A percentile compares a stretch with the other conserved stretches of the same genome.
Conservation (phyloP, 2,329 filamentous ascomycete species). For the Leptographium radiaticola region DNA sequence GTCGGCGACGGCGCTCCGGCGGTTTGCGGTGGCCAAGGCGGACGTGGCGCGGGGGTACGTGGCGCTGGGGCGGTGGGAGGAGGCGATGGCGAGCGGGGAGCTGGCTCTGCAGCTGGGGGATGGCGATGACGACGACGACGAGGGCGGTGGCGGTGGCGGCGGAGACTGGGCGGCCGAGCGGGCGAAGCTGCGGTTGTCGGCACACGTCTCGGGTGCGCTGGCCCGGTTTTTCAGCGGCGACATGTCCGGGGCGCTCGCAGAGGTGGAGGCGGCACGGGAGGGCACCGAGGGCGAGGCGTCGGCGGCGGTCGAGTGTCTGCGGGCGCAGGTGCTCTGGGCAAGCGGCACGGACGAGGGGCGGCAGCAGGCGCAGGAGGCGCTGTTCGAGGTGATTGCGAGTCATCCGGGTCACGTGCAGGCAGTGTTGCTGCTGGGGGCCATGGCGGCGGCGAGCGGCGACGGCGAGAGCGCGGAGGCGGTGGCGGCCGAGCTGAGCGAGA, state of each 20-base stretch:
- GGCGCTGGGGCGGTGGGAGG: constrained; percentile 48
- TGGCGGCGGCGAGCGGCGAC: constrained; percentile 72
- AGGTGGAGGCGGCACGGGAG: constrained; percentile 67
- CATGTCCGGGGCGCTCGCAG: constrained; percentile 57
- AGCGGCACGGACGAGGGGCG: constrained; percentile 64
- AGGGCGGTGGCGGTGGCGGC: constrained; percentile 40
- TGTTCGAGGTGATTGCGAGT: constrained; percentile 68
- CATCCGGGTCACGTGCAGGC: constrained; percentile 66
- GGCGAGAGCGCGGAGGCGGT: constrained; percentile 70
- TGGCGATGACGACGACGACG: constrained; percentile 48
- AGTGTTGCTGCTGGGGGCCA: constrained; percentile 68
- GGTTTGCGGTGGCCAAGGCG: constrained; percentile 70
- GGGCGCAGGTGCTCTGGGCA: constrained; percentile 89
- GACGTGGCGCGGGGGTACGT: constrained; percentile 80
- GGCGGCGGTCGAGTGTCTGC: constrained; percentile 68
- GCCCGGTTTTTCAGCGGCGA: constrained; percentile 61
- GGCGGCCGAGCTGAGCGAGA: constrained; percentile 56
- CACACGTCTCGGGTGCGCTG: constrained; percentile 74
- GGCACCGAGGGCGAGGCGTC: constrained; percentile 60
- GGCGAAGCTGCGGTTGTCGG: constrained; percentile 62
- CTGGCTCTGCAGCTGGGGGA: constrained; percentile 56
- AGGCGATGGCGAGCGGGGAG: constrained; percentile 68
- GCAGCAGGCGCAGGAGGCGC: constrained; percentile 60
- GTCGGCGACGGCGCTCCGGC: constrained; percentile 56
- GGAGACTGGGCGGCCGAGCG: constrained; percentile 36